Base-by-base conservation (phyloP, 805 yeast genomes). In the Cyberlindnera mycetangii region DNA sequence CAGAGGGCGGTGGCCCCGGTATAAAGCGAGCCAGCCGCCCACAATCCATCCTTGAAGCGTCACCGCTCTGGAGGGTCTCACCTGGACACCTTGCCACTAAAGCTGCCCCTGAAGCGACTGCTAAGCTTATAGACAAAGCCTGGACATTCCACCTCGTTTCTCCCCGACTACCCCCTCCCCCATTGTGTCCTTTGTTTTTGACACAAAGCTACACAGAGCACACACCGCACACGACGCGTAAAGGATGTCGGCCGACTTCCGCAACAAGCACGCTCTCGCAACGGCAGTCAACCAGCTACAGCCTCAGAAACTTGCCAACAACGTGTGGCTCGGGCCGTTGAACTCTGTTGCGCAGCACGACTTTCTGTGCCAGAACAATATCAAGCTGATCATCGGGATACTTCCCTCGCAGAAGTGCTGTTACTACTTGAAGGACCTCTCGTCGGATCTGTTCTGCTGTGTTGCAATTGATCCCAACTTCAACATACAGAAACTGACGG, bases 261-360 rank as follows among this genome's bases (percentile, higher is more conserved):
- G 51, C 28, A 58, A 55, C 44, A 55, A 42, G 38, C 60, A 58
- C 42, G 46, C 52, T 1, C 32, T 59, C 37, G 64, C 60, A 11
- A 49, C 42, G 34, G 55, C 61, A 0, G 50, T 55, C 15, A 54
- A 57, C 50, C 64, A 59, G 33, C 48, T 59, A 10, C 59, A 59
- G 31, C 73, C 79, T 3, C 79, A 74, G 53, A 64, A 61, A 46
- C 46, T 76, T 15, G 58, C 68, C 9, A 65, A 66, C 16, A 60
- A 66, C 36, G 56, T 75, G 3, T 74, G 70, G 64, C 61, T 76
- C 24, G 80, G 81, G 2, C 77, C 80, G 2, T 50, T 72, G 43
- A 62, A 71, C 39, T 63, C 70, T 1, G 55, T 72, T n/a, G 61
- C 68, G 1, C 70, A 72, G 52, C 51, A 54, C 8, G 63, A 60